Evolutionary conservation across 202 grass and related monocot genomes (phyloP).

Genomic region (Setaria italica): DNA sequence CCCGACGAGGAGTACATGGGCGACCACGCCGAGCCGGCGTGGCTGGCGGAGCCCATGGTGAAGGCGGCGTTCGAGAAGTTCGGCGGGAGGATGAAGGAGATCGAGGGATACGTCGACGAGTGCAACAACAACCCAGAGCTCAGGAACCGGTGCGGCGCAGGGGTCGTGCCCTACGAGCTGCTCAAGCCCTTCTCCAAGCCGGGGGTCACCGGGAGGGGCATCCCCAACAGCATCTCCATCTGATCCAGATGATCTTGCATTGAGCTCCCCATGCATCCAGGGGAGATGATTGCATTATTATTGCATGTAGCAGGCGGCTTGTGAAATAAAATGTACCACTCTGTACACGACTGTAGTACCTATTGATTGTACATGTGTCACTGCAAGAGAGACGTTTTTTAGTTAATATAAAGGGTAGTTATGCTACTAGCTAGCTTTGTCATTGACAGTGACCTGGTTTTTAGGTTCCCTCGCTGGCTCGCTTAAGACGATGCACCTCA

Average conservation of each 20-base stretch:
- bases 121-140: slow-evolving; percentile 60
- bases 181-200: slow-evolving; percentile 80
- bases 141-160: slow-evolving; percentile 77
- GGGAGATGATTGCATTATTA: neutral
- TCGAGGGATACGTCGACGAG: slow-evolving; percentile 73
- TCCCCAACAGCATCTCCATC: slow-evolving; percentile 93
- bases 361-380: slow-evolving; percentile 7
- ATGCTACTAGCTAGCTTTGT: neutral
- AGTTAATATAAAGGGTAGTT: neutral
- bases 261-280: neutral
- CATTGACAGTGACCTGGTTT: neutral
- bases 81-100: slow-evolving; percentile 72
- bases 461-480: too few relatives aligned
- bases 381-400: neutral
- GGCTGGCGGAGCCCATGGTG: slow-evolving; percentile 64
- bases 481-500: too few relatives aligned
- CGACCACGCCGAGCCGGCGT: slow-evolving; percentile 59
- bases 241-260: slow-evolving; percentile 13
- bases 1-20: slow-evolving; percentile 96
- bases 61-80: slow-evolving; percentile 84
- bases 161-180: slow-evolving; percentile 90
- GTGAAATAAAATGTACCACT: slow-evolving; percentile 22
- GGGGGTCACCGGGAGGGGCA: slow-evolving; percentile 83
- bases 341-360: neutral
- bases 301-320: slow-evolving; percentile 3